These are phyloP conservation scores for Sporothrix inflata DNA, from an alignment of 2,329 filamentous ascomycete species.

Conservation along the genomic window DNA sequence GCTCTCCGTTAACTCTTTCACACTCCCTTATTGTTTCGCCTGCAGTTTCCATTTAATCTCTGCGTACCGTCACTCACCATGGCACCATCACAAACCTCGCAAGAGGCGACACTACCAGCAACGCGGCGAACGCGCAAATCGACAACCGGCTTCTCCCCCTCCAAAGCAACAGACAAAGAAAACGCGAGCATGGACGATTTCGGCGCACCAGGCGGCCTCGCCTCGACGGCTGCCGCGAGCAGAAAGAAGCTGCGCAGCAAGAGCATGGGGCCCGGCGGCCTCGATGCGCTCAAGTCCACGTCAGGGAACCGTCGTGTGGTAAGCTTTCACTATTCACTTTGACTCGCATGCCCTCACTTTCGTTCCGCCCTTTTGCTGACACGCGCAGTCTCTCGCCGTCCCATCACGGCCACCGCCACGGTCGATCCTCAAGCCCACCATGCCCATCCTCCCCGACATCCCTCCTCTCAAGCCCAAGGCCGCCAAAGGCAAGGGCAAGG, in stretches of 20 bases:
- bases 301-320: constrained; percentile 81
- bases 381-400: constrained; percentile 58
- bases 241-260: constrained; percentile 84
- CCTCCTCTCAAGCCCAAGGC: constrained; percentile 67
- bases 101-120: constrained; percentile 56
- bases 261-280: constrained; percentile 88
- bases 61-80: constrained; percentile 38
- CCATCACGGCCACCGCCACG: constrained; percentile 56
- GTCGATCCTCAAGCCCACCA: constrained; percentile 81
- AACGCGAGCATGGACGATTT: constrained; percentile 71
- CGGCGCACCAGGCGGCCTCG: constrained; percentile 38
- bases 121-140: constrained; percentile 69
- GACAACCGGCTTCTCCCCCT: constrained; percentile 63
- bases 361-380: background rate
- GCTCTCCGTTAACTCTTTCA: background rate
- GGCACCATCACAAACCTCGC: constrained; percentile 41
- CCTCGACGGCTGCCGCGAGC: constrained; percentile 53
- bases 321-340: constrained; percentile 45
- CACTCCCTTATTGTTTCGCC: background rate
- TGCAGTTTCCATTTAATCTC: background rate
- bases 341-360: background rate
- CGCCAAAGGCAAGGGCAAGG: constrained; percentile 45
- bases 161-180: constrained; percentile 69
- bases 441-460: constrained; percentile 67
- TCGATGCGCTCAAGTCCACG: constrained; percentile 77